phyloP scores from a whole-genome alignment of 306 rosid genomes.

The Rubus idaeus region DNA sequence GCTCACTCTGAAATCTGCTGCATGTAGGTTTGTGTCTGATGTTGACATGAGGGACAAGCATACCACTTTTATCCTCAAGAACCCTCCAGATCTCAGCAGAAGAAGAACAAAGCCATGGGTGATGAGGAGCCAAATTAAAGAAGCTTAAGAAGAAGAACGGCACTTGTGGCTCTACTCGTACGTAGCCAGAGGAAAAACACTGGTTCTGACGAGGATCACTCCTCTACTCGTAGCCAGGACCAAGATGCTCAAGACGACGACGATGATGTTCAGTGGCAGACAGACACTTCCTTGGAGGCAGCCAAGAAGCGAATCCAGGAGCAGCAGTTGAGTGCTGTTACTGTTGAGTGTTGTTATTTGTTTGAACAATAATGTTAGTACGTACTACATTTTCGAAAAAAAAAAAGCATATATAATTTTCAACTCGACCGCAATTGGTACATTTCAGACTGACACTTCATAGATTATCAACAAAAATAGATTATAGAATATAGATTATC shows the following conservation, averaged over 20 bases:
- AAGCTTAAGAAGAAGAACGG: slow-evolving; percentile 67
- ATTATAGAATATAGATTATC: too few relatives aligned
- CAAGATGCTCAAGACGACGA: slow-evolving; percentile 33
- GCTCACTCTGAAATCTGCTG: slow-evolving; percentile 75
- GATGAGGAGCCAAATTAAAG: slow-evolving; percentile 71
- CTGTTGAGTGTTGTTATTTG: too few relatives aligned
- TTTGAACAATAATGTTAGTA: too few relatives aligned
- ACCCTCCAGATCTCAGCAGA: slow-evolving; percentile 64
- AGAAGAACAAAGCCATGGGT: slow-evolving; percentile 79
- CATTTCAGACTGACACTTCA: too few relatives aligned
- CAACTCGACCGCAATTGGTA: too few relatives aligned
- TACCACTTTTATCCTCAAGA: slow-evolving; percentile 71
- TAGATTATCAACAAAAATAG: too few relatives aligned
- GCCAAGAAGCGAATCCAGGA: slow-evolving; percentile 73
- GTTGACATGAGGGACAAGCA: slow-evolving; percentile 86
- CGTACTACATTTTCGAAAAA: too few relatives aligned
- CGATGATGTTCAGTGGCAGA: slow-evolving; percentile 68
- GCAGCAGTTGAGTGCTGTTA: slow-evolving; percentile 60
- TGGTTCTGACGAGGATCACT: slow-evolving; percentile 72
- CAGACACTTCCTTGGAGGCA: slow-evolving; percentile 70
- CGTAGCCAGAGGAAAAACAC: slow-evolving; percentile 46
- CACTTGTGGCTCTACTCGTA: too few relatives aligned
- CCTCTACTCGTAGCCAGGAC: slow-evolving; percentile 48
- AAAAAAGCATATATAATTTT: too few relatives aligned
- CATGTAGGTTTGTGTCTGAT: slow-evolving; percentile 76